Percentiles rank a stretch among this genome's conserved stretches.
phyloP scores from a whole-genome alignment of 2,329 filamentous ascomycete genomes.

The Sporothrix euskadiensis region DNA sequence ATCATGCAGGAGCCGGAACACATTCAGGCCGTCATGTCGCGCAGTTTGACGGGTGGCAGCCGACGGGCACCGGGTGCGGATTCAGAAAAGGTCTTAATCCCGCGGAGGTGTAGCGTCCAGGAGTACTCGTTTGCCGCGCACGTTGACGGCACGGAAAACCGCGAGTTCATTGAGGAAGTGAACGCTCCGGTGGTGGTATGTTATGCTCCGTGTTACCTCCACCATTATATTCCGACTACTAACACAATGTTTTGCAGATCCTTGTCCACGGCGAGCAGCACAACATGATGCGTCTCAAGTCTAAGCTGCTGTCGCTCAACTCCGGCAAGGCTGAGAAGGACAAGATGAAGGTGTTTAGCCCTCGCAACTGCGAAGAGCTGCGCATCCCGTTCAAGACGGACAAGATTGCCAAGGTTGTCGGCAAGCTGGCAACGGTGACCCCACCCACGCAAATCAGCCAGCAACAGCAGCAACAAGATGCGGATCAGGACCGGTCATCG shows the following conservation, averaged over 20 bases:
- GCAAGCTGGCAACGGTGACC: constrained; percentile 80
- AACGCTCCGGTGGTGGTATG: constrained; percentile 87
- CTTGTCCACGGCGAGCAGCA: constrained; percentile 96
- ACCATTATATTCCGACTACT: neutral
- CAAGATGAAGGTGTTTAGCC: constrained; percentile 90
- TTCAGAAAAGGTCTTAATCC: constrained; percentile 87
- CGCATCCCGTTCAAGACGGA: constrained; percentile 94
- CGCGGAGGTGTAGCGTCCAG: constrained; percentile 85
- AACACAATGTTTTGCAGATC: constrained; percentile 57
- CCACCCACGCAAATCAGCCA: constrained; percentile 54
- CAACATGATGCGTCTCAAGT: constrained; percentile 97
- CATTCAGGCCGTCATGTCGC: constrained; percentile 90
- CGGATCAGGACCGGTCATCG: constrained; percentile 32
- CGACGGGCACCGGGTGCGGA: constrained; percentile 66
- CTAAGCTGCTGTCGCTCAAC: constrained; percentile 90
- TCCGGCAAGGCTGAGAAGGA: constrained; percentile 73
- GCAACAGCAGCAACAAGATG: constrained; percentile 3
- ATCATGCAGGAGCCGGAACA: constrained; percentile 93
- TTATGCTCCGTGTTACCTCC: constrained; percentile 35
- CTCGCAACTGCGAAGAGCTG: constrained; percentile 91
- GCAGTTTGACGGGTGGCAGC: constrained; percentile 60
- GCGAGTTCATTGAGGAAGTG: constrained; percentile 95
- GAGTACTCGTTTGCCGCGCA: constrained; percentile 96
- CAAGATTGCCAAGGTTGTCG: constrained; percentile 94
- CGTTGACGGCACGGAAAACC: constrained; percentile 92